Percentiles rank a stretch among this genome's conserved stretches.
Conservation (phyloP, 2,329 filamentous ascomycete species). For the Colletotrichum camelliae region DNA sequence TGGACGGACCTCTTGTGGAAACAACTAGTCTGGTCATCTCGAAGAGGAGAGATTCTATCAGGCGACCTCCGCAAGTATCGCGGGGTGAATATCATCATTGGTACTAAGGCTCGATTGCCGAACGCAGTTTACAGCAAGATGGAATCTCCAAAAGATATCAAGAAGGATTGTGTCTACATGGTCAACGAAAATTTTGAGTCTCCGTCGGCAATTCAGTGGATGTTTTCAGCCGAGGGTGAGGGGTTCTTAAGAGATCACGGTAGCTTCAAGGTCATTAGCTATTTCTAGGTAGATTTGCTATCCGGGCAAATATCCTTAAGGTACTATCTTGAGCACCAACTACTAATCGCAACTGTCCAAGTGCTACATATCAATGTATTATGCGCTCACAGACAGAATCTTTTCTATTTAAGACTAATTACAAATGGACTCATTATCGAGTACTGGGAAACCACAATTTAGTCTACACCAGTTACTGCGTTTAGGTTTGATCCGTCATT, state of each 20-base stretch:
- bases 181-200: not conserved
- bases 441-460: not conserved
- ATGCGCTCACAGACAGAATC: not conserved
- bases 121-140: not conserved
- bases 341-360: not conserved
- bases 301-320: not conserved
- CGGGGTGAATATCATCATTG: not conserved
- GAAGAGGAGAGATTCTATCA: not conserved
- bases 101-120: not conserved
- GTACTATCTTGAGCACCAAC: not conserved
- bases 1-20: not conserved
- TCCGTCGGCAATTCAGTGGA: not conserved
- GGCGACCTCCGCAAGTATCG: not conserved
- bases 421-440: not conserved
- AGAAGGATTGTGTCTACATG: not conserved
- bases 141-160: not conserved
- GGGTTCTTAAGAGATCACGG: not conserved
- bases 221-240: not conserved
- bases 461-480: not conserved
- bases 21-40: not conserved
- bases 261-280: not conserved
- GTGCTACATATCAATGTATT: accelerated
- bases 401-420: not conserved
- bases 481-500: not conserved
- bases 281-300: not conserved